Evolutionary conservation across 306 rosid species (phyloP).

Genomic region (Prunus mongolica): DNA sequence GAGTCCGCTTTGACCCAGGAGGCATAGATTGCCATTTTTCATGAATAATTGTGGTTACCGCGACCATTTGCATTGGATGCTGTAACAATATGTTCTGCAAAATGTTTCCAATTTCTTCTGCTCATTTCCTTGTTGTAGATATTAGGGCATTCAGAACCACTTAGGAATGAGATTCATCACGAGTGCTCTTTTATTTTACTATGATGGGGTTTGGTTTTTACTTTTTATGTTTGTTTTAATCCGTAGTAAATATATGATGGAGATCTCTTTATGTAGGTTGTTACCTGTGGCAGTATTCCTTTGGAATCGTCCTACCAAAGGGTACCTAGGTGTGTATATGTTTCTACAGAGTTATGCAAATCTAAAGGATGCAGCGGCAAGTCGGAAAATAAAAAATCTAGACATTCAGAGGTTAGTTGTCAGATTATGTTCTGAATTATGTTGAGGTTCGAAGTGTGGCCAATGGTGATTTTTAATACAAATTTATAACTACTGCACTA

Average conservation of each 20-base stretch:
- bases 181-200: not conserved
- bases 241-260: not conserved
- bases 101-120: not conserved
- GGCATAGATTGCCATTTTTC: not conserved
- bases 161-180: not conserved
- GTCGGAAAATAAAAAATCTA: constrained; percentile 69
- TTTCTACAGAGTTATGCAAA: constrained; percentile 80
- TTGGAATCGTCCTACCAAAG: constrained; percentile 93
- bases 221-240: constrained; percentile 13
- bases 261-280: constrained; percentile 60
- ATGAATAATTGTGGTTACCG: not conserved
- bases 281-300: constrained; percentile 98
- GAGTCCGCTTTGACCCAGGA: not conserved
- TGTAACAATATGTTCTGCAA: not conserved
- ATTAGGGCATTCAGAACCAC: not conserved
- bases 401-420: constrained; percentile 75
- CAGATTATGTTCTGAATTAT: not conserved
- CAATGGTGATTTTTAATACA: not conserved
- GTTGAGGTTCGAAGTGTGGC: not conserved
- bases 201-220: constrained; percentile 1
- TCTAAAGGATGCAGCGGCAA: constrained; percentile 77
- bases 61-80: not conserved
- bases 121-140: not conserved
- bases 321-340: constrained; percentile 76
- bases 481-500: not conserved